These are phyloP conservation scores for Ogataea glucozyma DNA, from an alignment of 805 yeast species.

Conservation along the genomic window DNA sequence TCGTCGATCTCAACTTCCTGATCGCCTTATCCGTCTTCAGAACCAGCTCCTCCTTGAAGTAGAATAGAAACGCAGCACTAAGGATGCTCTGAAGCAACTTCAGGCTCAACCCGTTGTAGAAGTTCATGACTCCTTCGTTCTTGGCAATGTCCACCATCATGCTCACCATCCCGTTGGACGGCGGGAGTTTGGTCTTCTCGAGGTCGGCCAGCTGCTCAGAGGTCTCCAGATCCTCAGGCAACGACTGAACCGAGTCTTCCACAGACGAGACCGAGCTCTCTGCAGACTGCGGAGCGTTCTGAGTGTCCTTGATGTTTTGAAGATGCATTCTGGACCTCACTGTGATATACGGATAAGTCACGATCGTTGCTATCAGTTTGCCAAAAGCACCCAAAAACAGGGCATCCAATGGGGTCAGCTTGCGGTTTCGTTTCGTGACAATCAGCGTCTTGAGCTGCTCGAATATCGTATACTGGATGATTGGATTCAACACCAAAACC, in stretches of 20 bases:
- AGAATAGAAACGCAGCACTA: conserved; percentile 88
- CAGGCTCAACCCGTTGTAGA: conserved; percentile 79
- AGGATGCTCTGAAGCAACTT: conserved; percentile 81
- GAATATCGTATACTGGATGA: conserved; percentile 87
- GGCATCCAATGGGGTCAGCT: conserved; percentile 73
- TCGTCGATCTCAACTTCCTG: conserved; percentile 28
- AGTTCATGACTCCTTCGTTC: conserved; percentile 72
- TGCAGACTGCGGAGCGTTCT: conserved; percentile 14
- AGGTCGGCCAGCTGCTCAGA: conserved; percentile 25
- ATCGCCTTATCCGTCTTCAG: conserved; percentile 56
- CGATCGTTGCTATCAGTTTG: conserved; percentile 82
- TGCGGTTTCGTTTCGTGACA: conserved; percentile 50
- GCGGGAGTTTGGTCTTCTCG: conserved; percentile 21
- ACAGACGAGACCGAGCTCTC: conserved; percentile 15
- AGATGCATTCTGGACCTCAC: conserved; percentile 87
- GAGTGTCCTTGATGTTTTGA: conserved; percentile 36
- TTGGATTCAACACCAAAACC: conserved; percentile 82
- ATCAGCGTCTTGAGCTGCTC: conserved; percentile 79
- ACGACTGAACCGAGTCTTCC: conserved; percentile 25
- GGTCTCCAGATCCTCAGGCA: conserved; percentile 23
- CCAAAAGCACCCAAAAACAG: conserved; percentile 88
- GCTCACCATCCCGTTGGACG: conserved; percentile 41
- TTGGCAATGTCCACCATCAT: conserved; percentile 58
- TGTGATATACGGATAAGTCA: conserved; percentile 91
- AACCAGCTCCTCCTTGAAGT: conserved; percentile 84